Conservation (phyloP, 192 early-diverging fungal genomes). For the Cetraspora pellucida region DNA sequence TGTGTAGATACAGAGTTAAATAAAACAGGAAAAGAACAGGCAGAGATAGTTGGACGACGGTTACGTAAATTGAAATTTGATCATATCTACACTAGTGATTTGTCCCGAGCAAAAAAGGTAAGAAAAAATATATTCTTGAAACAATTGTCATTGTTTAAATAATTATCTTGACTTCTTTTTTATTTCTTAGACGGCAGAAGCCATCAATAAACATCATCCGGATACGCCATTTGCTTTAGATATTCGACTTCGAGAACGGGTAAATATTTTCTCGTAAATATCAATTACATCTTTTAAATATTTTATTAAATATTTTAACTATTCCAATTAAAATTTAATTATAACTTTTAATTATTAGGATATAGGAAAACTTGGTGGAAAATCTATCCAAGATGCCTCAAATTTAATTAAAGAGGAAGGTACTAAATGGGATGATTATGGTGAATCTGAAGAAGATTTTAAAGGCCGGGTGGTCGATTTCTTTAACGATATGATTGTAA, state of each 20-base stretch:
- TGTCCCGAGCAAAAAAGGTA: slow-evolving; percentile 30
- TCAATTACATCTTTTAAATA: no score
- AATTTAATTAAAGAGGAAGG: slow-evolving; percentile 30
- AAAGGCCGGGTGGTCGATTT: slow-evolving; percentile 13
- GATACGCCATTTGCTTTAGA: slow-evolving; percentile 16
- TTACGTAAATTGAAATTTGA: slow-evolving; percentile 30
- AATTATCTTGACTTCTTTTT: not conserved
- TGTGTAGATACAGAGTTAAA: slow-evolving; percentile 29
- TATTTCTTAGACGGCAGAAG: slow-evolving; percentile 21
- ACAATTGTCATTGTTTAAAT: not conserved
- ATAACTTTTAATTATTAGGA: slow-evolving; percentile 15
- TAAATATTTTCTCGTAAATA: not conserved
- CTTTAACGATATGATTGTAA: slow-evolving; percentile 18
- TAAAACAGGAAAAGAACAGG: slow-evolving; percentile 26
- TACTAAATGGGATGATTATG: slow-evolving; percentile 28
- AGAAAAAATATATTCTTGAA: not conserved
- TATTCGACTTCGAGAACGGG: slow-evolving; percentile 17
- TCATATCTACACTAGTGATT: slow-evolving; percentile 35
- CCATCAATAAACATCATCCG: slow-evolving; percentile 26
- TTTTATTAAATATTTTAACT: no score
- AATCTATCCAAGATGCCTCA: slow-evolving; percentile 12
- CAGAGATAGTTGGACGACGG: slow-evolving; percentile 12
- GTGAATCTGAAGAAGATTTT: slow-evolving; percentile 27
- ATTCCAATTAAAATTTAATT: no score
- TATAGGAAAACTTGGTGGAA: slow-evolving; percentile 5